Conservation (phyloP, 2,329 filamentous ascomycete species). For the Curvularia hawaiiensis region DNA sequence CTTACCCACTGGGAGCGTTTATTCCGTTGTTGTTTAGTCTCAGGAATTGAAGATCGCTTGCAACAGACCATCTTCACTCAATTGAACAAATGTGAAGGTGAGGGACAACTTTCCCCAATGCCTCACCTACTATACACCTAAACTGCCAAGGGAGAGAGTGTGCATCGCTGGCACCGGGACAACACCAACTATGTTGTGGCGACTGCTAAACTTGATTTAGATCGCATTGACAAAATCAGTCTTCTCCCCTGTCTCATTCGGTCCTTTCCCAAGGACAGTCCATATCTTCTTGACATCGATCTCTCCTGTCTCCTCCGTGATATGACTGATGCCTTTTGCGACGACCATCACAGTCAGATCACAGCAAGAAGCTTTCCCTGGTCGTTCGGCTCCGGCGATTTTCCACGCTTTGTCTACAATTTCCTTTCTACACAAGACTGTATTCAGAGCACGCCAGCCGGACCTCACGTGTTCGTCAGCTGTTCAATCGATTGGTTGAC, state of each 20-base stretch:
- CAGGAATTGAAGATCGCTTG: conserved; percentile 24
- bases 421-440: conserved; percentile 43
- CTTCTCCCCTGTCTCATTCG: conserved; percentile 20
- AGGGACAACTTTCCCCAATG: not conserved
- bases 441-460: conserved; percentile 25
- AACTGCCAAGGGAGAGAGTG: not conserved
- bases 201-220: conserved; percentile 7
- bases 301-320: conserved; percentile 27
- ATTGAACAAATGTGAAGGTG: conserved; percentile 5
- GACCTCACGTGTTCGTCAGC: conserved; percentile 22
- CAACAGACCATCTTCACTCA: conserved; percentile 15
- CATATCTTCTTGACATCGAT: conserved; percentile 26
- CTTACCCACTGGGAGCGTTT: conserved; percentile 40
- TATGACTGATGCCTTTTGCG: conserved; percentile 36
- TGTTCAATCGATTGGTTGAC: conserved; percentile 14
- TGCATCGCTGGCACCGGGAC: not conserved
- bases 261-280: conserved; percentile 9
- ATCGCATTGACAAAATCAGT: conserved; percentile 10
- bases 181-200: not conserved
- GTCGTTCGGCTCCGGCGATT: conserved; percentile 31
- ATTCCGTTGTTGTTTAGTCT: conserved; percentile 29
- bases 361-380: conserved; percentile 20
- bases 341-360: conserved; percentile 6
- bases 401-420: conserved; percentile 37
- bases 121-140: not conserved